Evolutionary conservation across 768 basidiomycete genomes (phyloP).

Genomic region (Podaxis sp.): DNA sequence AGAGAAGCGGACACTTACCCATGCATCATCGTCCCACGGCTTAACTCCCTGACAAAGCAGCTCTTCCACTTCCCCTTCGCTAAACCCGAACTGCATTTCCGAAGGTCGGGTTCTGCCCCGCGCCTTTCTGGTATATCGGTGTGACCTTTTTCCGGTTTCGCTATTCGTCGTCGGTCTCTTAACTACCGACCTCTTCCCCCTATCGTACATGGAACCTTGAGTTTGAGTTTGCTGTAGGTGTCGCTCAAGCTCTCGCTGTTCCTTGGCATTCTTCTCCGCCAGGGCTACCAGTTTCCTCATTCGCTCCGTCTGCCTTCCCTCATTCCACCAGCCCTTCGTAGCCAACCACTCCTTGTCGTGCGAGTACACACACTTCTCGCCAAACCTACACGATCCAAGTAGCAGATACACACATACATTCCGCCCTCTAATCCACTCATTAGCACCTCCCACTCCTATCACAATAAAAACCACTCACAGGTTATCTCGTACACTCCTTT

Average conservation of each 20-base stretch:
- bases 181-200: no score
- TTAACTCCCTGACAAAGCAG: slow-evolving; percentile 5
- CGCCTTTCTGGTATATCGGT: neutral
- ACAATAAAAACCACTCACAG: slow-evolving; percentile 32
- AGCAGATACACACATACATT: slow-evolving; percentile 42
- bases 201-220: no score
- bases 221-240: neutral
- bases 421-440: slow-evolving; percentile 36
- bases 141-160: neutral
- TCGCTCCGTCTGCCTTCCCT: slow-evolving; percentile 25
- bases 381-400: slow-evolving; percentile 34
- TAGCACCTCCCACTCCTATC: slow-evolving; percentile 16
- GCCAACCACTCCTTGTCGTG: slow-evolving; percentile 47
- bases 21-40: slow-evolving; percentile 11
- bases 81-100: neutral
- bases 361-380: slow-evolving; percentile 44
- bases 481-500: slow-evolving; percentile 46
- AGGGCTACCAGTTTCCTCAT: slow-evolving; percentile 27
- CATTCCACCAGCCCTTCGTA: slow-evolving; percentile 46
- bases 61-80: neutral
- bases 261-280: slow-evolving; percentile 20
- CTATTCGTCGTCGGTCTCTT: neutral
- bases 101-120: neutral
- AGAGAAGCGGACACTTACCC: neutral
- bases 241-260: slow-evolving; percentile 4